Evolutionary conservation across 192 early-diverging fungal genomes (phyloP).

Genomic region (Rhizoclosmatium globosum): DNA sequence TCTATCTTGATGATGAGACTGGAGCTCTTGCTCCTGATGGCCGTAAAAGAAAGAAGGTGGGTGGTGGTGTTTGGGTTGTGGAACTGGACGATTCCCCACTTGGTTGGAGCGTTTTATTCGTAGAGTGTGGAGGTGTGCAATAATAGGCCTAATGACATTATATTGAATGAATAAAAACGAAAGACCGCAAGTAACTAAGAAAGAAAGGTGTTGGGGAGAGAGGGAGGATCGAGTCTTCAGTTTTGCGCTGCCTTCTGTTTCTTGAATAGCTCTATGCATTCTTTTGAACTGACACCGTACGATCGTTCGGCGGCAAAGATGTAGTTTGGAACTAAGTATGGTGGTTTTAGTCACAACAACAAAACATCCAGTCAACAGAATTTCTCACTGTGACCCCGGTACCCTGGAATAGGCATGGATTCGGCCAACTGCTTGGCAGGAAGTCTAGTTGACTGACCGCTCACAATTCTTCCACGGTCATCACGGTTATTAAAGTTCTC

Average conservation of each 20-base stretch:
- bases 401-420: slow-evolving; percentile 59
- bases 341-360: neutral
- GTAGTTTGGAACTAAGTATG: slow-evolving; percentile 46
- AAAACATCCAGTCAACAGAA: neutral
- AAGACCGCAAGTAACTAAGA: neutral
- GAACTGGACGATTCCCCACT: neutral
- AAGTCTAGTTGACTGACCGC: slow-evolving; percentile 32
- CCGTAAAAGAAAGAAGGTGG: slow-evolving; percentile 19
- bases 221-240: neutral
- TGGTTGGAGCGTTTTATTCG: slow-evolving; percentile 4
- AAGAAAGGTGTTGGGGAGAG: neutral
- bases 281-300: slow-evolving; percentile 52
- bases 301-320: slow-evolving; percentile 56
- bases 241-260: slow-evolving; percentile 22
- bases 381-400: slow-evolving; percentile 55
- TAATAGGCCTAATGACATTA: neutral
- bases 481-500: slow-evolving; percentile 61
- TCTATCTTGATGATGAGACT: slow-evolving; percentile 34
- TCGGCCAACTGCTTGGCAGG: slow-evolving; percentile 52
- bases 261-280: slow-evolving; percentile 43
- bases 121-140: slow-evolving; percentile 18
- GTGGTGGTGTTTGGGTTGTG: slow-evolving; percentile 33
- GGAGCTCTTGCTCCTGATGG: neutral
- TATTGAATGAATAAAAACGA: neutral
- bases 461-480: slow-evolving; percentile 44